A percentile compares a stretch with the other conserved stretches of the same genome.
Evolutionary conservation across 2,329 filamentous ascomycete genomes (phyloP).

Genomic region (Oidium heveae): DNA sequence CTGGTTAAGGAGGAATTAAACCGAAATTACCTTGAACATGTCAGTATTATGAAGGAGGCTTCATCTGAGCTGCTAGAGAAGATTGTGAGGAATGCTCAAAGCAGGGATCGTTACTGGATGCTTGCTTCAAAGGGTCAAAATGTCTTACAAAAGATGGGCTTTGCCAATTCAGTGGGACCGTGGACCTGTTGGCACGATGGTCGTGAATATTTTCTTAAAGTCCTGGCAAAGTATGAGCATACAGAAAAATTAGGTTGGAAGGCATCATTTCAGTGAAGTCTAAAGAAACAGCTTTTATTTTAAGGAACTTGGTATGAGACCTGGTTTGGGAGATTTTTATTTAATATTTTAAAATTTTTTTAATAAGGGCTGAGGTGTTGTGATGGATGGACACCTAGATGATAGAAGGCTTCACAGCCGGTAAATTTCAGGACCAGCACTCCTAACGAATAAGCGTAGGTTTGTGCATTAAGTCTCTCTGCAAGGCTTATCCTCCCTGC

Average conservation of each 20-base stretch:
- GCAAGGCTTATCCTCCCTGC: no score
- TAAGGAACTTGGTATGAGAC: background rate
- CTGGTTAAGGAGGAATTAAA: constrained; percentile 21
- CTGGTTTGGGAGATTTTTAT: background rate
- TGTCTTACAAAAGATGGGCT: constrained; percentile 17
- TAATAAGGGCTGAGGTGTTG: no score
- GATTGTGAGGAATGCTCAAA: constrained; percentile 6
- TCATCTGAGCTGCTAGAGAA: constrained; percentile 12
- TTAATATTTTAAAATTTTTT: background rate
- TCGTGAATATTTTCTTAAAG: constrained; percentile 18
- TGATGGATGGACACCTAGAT: no score
- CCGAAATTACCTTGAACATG: background rate
- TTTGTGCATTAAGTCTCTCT: no score
- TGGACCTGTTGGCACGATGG: constrained; percentile 19
- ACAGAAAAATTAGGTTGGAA: constrained; percentile 18
- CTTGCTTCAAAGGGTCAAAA: constrained; percentile 6
- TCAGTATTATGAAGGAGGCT: constrained; percentile 10
- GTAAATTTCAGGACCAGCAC: no score
- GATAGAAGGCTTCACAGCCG: no score
- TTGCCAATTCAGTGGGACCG: constrained; percentile 13
- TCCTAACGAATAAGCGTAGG: no score
- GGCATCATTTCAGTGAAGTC: background rate
- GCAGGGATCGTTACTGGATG: constrained; percentile 11
- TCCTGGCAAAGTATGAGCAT: constrained; percentile 21
- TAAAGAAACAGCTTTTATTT: no score